phyloP scores from a whole-genome alignment of 2,329 filamentous ascomycete genomes.

The Beauveria medogensis region DNA sequence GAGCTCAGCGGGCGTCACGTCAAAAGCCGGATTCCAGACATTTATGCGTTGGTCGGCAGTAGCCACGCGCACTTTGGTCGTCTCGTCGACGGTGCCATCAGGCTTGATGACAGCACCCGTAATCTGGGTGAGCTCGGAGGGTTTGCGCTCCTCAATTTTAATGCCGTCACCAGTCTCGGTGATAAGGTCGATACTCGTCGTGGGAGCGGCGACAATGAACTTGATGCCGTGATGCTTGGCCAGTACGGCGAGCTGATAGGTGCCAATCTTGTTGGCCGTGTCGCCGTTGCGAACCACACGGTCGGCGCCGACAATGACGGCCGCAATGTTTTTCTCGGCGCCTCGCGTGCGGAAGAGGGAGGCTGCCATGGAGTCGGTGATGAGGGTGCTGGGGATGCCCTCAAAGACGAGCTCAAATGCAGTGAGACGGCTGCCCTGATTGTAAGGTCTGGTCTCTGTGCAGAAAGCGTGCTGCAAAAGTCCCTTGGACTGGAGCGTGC shows the following conservation, averaged over 20 bases:
- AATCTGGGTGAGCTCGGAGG: slow-evolving; percentile 75
- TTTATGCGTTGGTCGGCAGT: slow-evolving; percentile 70
- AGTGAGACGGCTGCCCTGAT: slow-evolving; percentile 90
- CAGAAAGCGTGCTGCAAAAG: slow-evolving; percentile 80
- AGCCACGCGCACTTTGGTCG: slow-evolving; percentile 61
- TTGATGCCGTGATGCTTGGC: slow-evolving; percentile 82
- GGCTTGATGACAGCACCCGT: slow-evolving; percentile 64
- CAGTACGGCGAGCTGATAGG: slow-evolving; percentile 85
- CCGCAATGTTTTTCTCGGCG: slow-evolving; percentile 60
- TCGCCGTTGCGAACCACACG: slow-evolving; percentile 94
- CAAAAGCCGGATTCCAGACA: slow-evolving; percentile 97
- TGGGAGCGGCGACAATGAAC: slow-evolving; percentile 90
- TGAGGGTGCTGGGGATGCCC: slow-evolving; percentile 78
- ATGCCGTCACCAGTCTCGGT: slow-evolving; percentile 74
- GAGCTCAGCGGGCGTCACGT: slow-evolving; percentile 79
- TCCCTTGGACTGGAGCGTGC: slow-evolving; percentile 61
- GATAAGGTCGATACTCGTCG: slow-evolving; percentile 83
- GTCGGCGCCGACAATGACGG: slow-evolving; percentile 90
- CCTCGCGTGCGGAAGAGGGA: slow-evolving; percentile 64
- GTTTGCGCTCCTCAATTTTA: slow-evolving; percentile 79
- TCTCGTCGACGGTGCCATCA: slow-evolving; percentile 56
- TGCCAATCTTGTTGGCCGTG: slow-evolving; percentile 98
- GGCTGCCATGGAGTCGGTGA: slow-evolving; percentile 95
- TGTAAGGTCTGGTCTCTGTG: slow-evolving; percentile 95
- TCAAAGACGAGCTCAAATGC: slow-evolving; percentile 97